Conservation (phyloP, 2,329 filamentous ascomycete genomes). For the Verticillium zaregamsianum region DNA sequence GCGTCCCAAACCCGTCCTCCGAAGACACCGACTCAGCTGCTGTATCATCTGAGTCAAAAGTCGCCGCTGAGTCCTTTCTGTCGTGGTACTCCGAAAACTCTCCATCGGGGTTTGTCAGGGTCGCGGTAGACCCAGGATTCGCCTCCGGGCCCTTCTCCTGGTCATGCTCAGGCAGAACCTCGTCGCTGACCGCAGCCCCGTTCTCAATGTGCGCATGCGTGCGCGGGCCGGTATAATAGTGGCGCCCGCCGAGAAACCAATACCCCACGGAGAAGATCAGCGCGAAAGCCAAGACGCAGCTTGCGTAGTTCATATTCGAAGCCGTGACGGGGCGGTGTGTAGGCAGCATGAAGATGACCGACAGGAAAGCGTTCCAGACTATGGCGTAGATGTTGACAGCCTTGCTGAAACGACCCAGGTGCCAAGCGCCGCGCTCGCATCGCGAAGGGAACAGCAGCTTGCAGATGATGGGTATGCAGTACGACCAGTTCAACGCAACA, state of each 20-base stretch:
- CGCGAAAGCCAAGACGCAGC: conserved; percentile 43
- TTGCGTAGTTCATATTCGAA: conserved; percentile 52
- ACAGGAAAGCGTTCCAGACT: conserved; percentile 48
- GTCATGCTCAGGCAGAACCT: conserved; percentile 10
- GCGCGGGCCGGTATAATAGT: conserved; percentile 44
- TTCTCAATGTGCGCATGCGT: conserved; percentile 20
- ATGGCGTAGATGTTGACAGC: conserved; percentile 44
- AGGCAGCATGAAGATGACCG: conserved; percentile 50
- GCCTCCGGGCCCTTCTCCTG: conserved; percentile 9
- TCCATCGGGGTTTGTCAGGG: background rate
- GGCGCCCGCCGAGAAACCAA: conserved; percentile 40
- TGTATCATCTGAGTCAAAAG: background rate
- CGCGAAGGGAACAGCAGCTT: conserved; percentile 40
- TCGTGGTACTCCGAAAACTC: background rate
- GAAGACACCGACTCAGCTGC: background rate
- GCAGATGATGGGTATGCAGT: conserved; percentile 52
- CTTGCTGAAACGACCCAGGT: conserved; percentile 37
- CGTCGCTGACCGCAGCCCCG: conserved; percentile 17
- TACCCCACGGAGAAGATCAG: conserved; percentile 36
- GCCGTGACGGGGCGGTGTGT: conserved; percentile 40
- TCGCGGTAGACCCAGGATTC: background rate
- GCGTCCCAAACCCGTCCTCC: background rate
- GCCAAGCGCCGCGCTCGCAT: conserved; percentile 48
- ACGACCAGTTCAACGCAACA: conserved; percentile 51
- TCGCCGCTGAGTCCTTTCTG: background rate